Evolutionary conservation across 495 filamentous ascomycete species (phyloP), one percentile per base, ranked within the genome.

Genomic region (Pseudoneurospora amorphoporcata): DNA sequence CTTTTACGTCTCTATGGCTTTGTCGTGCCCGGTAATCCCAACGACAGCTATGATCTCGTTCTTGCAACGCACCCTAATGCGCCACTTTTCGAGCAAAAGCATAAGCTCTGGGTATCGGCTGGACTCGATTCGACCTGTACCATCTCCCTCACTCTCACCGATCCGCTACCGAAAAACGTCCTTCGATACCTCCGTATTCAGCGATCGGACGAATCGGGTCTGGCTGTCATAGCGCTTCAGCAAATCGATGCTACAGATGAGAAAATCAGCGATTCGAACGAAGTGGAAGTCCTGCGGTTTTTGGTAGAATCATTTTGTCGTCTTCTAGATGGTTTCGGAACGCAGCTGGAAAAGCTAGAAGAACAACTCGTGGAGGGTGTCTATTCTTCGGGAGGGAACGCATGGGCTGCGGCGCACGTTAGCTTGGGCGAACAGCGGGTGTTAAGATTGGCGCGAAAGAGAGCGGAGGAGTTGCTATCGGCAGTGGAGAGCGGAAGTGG

Each of bases 1-100:
- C 74, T 80, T 72, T 77, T 77, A 70, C 77, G 78, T 78, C 77
- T 80, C 74, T 80, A 80, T 71, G 77, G 77, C 72, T 79, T 79
- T 70, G 75, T 79, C 68, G 45, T 79, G 68, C 72, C 73, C n/a
- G 76, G 70, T 70, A 79, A 79, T 75, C 77, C 75, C 70, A 78
- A 79, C 77, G 77, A 79, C 77, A 75, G 75, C 75, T 79, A 79
- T 72, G 77, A 79, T 73, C 70, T 79, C 68, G 77, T 79, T 68
- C 77, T 79, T 72, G 40, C 75, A 71, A 79, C 77, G 39, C 77
- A 79, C 70, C 73, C 75, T 72, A 43, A 43, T n/a, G 77, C 77
- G 69, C 77, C 77, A 71, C 72, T 77, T 40, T 79, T 71, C 68
- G 77, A 79, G 70, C 73, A 77, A 71, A 79, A 79, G 77, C 75